Evolutionary conservation across 768 basidiomycete genomes (phyloP).

Genomic region (Hortiboletus campestris): DNA sequence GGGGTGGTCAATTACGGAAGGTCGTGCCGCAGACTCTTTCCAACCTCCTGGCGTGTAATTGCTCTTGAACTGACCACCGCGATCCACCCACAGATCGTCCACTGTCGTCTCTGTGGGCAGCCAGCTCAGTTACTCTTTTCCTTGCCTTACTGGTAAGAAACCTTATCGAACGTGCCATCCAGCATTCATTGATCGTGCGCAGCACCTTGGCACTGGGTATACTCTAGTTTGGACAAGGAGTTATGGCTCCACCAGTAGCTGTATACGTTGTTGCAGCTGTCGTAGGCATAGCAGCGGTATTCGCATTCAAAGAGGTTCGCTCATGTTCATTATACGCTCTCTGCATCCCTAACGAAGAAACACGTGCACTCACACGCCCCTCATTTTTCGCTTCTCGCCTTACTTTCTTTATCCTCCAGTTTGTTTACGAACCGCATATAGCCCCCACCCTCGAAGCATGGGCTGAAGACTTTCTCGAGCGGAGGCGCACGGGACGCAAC

Average conservation of each 20-base stretch:
- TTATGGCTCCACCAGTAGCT: constrained; percentile 34
- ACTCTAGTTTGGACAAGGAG: constrained; percentile 1
- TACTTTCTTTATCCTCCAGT: constrained; percentile 35
- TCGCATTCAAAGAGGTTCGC: constrained; percentile 60
- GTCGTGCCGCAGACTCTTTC: neutral
- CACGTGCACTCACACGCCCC: constrained; percentile 22
- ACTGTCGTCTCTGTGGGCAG: neutral
- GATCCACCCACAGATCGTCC: neutral
- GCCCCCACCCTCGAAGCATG: constrained; percentile 56
- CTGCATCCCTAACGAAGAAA: neutral
- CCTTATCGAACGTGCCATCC: neutral
- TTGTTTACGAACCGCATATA: constrained; percentile 69
- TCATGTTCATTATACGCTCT: neutral
- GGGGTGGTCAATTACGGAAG: constrained; percentile 18
- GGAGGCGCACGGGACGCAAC: constrained; percentile 28
- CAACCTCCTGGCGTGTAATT: constrained; percentile 3
- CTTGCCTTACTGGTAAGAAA: neutral
- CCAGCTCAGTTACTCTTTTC: neutral
- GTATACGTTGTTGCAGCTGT: constrained; percentile 53
- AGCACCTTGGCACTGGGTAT: neutral
- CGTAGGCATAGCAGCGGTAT: constrained; percentile 46
- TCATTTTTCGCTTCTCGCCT: neutral
- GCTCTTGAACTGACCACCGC: constrained; percentile 1
- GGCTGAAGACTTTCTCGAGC: constrained; percentile 34
- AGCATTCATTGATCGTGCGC: neutral